Conservation (phyloP, 257 asterid species). For the Capsicum pubescens region DNA sequence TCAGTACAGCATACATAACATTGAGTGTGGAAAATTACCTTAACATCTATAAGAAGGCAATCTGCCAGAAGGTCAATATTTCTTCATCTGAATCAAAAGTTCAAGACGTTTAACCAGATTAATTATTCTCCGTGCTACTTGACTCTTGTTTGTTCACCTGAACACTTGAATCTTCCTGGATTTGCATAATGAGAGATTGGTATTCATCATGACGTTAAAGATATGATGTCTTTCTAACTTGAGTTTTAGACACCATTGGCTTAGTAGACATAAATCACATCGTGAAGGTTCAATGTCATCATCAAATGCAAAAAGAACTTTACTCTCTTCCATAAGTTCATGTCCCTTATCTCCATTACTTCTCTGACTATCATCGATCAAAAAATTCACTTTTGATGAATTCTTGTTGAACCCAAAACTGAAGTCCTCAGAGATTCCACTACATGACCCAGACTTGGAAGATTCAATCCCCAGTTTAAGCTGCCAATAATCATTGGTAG, state of each 20-base stretch:
- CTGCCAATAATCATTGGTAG: slow-evolving; percentile 48
- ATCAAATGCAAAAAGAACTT: slow-evolving; percentile 85
- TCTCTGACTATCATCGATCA: slow-evolving; percentile 38
- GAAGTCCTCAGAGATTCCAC: slow-evolving; percentile 51
- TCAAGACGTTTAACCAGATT: slow-evolving; percentile 54
- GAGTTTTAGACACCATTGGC: slow-evolving; percentile 38
- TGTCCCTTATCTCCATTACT: slow-evolving; percentile 30
- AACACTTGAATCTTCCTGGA: slow-evolving; percentile 55
- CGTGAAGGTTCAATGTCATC: slow-evolving; percentile 68
- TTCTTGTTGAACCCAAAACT: slow-evolving; percentile 39
- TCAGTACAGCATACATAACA: slow-evolving; percentile 7
- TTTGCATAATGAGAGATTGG: slow-evolving; percentile 36
- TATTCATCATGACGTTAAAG: slow-evolving; percentile 37
- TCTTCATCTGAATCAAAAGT: slow-evolving; percentile 47
- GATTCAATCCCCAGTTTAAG: slow-evolving; percentile 63
- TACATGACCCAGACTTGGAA: slow-evolving; percentile 58
- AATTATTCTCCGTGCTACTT: slow-evolving; percentile 36
- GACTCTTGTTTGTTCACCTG: slow-evolving; percentile 44
- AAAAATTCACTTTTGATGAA: slow-evolving; percentile 41
- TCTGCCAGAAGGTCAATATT: slow-evolving; percentile 60
- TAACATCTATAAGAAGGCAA: slow-evolving; percentile 75
- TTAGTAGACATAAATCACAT: slow-evolving; percentile 78
- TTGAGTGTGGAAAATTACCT: slow-evolving; percentile 46
- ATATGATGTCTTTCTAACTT: slow-evolving; percentile 39
- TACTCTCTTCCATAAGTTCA: slow-evolving; percentile 51